These are phyloP conservation scores for Didymella arachidicola DNA, from an alignment of 2,329 filamentous ascomycete genomes.

Conservation along the genomic window DNA sequence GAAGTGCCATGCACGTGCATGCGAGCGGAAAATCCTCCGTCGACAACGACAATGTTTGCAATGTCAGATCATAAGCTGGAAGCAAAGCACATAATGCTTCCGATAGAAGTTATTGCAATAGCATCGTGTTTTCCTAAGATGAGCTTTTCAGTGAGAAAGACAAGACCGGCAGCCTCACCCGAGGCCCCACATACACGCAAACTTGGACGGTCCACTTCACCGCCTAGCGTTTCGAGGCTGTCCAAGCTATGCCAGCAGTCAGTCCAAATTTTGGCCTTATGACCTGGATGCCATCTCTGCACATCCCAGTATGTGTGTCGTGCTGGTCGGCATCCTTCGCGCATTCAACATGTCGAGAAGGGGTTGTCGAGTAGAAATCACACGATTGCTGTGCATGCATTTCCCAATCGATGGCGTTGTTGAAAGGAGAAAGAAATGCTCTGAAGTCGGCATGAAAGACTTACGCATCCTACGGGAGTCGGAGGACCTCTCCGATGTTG, in stretches of 20 bases:
- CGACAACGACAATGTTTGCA: background rate
- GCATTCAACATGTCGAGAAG: background rate
- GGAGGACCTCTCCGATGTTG: background rate
- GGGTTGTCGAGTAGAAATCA: background rate
- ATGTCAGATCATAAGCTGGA: background rate
- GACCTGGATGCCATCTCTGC: slow-evolving; percentile 4
- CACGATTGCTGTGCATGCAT: background rate
- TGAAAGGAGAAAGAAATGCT: background rate
- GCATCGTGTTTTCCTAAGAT: background rate
- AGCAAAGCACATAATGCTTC: background rate
- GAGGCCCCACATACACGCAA: background rate
- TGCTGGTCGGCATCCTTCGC: slow-evolving; percentile 3
- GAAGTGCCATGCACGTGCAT: slow-evolving; percentile 8
- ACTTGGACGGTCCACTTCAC: slow-evolving; percentile 8
- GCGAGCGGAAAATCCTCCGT: background rate
- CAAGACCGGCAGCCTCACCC: background rate
- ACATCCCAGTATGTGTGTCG: slow-evolving; percentile 14
- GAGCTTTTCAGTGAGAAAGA: background rate
- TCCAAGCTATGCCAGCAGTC: slow-evolving; percentile 1
- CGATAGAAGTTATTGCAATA: background rate
- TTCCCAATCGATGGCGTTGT: no score
- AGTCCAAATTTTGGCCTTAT: background rate
- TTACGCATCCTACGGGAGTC: slow-evolving; percentile 2
- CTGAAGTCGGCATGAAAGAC: background rate
- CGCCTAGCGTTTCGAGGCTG: slow-evolving; percentile 18